A percentile compares a stretch with the other conserved stretches of the same genome.
phyloP scores from a whole-genome alignment of 345 rosid genomes.

The Pugionium cornutum region DNA sequence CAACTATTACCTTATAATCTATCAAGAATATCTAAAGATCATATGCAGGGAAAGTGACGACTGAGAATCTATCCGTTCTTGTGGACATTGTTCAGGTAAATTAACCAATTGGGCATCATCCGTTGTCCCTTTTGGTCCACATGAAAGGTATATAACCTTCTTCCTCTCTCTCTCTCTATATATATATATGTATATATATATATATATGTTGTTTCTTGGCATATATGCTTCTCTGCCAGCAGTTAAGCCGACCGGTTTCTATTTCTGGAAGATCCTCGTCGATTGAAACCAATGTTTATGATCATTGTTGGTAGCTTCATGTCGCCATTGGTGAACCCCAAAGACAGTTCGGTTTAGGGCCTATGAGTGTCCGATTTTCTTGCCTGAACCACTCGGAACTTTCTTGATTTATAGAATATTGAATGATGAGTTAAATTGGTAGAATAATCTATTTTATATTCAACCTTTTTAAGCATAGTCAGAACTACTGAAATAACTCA shows the following conservation, averaged over 20 bases:
- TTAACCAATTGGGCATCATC: conserved; percentile 11
- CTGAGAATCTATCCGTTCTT: conserved; percentile 16
- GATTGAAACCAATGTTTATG: conserved; percentile 10
- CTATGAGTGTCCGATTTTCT: neutral
- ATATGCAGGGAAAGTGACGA: conserved; percentile 33
- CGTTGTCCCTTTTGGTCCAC: conserved; percentile 23
- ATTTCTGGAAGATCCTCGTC: conserved; percentile 10
- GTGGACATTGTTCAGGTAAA: conserved; percentile 25
- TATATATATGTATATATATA: neutral
- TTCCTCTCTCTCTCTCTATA: neutral
- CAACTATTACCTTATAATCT: conserved; percentile 8
- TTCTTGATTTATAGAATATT: conserved; percentile 7
- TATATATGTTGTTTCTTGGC: conserved; percentile 12
- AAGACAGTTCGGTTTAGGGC: neutral
- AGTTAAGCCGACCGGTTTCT: conserved; percentile 12
- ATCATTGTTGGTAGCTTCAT: conserved; percentile 20
- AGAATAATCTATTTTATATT: neutral
- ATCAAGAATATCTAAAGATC: conserved; percentile 5
- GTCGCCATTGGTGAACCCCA: conserved; percentile 10
- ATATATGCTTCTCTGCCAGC: conserved; percentile 15
- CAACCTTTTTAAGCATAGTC: neutral
- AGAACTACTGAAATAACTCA: neutral
- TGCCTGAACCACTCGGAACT: neutral
- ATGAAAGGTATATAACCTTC: conserved; percentile 25
- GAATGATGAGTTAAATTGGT: neutral